Conservation (phyloP, 257 asterid genomes). For the Parsonsia alboflavescens region DNA sequence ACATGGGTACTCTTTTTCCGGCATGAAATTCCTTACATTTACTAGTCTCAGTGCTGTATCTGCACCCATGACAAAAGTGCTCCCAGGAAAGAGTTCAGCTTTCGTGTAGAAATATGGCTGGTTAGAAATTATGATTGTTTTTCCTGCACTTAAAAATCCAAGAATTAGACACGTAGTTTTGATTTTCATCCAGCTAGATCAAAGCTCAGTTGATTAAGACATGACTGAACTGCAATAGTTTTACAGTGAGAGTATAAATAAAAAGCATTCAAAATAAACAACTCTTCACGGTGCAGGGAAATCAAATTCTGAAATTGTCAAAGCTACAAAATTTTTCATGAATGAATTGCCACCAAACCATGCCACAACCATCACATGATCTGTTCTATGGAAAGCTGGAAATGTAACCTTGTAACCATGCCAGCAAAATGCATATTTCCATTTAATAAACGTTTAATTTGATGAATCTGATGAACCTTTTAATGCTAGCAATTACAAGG, state of each 20-base stretch:
- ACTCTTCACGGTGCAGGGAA: not conserved
- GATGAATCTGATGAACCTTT: not conserved
- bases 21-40: slow-evolving; percentile 48
- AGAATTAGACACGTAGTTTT: slow-evolving; percentile 1
- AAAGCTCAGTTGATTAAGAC: not conserved
- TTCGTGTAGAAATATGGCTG: slow-evolving; percentile 96
- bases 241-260: not conserved
- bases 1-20: not conserved
- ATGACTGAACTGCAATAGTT: not conserved
- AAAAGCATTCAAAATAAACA: slow-evolving; percentile 4
- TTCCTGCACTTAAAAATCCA: slow-evolving; percentile 49
- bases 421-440: not conserved
- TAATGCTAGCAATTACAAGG: not conserved
- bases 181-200: not conserved
- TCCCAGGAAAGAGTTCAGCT: slow-evolving; percentile 92
- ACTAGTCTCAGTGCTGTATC: slow-evolving; percentile 88
- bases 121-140: slow-evolving; percentile 78
- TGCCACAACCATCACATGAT: not conserved
- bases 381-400: not conserved
- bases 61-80: slow-evolving; percentile 85
- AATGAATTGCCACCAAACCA: not conserved
- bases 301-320: not conserved
- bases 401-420: not conserved
- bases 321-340: not conserved
- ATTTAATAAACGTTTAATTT: not conserved